These are phyloP conservation scores for Physcia stellaris DNA, from an alignment of 495 filamentous ascomycete genomes.

Conservation along the genomic window DNA sequence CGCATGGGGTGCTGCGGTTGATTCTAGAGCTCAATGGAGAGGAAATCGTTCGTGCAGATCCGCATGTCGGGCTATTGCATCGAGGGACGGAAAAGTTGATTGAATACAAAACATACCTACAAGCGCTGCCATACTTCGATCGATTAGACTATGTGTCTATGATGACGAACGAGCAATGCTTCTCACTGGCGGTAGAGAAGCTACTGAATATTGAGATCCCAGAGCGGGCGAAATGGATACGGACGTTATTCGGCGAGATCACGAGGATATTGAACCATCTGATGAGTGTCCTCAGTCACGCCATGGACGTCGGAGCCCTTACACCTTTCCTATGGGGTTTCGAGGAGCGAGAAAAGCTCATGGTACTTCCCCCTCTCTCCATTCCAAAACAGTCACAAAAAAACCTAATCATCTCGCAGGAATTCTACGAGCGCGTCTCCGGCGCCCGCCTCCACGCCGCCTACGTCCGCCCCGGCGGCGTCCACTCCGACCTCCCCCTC, in stretches of 20 bases:
- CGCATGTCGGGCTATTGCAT: constrained; percentile 92
- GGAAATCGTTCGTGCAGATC: constrained; percentile 91
- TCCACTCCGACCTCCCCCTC: constrained; percentile 85
- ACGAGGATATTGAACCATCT: constrained; percentile 93
- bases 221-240: constrained; percentile 89
- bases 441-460: constrained; percentile 96
- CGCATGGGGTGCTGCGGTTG: constrained; percentile 93
- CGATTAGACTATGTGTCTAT: constrained; percentile 98
- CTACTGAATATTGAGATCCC: constrained; percentile 95
- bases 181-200: constrained; percentile 90
- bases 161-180: constrained; percentile 99
- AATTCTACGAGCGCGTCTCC: constrained; percentile 99
- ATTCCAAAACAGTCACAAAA: neutral
- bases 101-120: constrained; percentile 98
- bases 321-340: constrained; percentile 99
- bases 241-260: constrained; percentile 92
- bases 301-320: constrained; percentile 98
- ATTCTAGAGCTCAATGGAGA: constrained; percentile 98
- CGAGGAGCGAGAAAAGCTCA: constrained; percentile 98
- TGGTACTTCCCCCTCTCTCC: constrained; percentile 46
- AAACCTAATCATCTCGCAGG: constrained; percentile 33
- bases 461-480: constrained; percentile 95
- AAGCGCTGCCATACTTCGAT: constrained; percentile 98
- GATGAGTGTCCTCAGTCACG: constrained; percentile 94
- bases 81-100: constrained; percentile 99